Evolutionary conservation across 768 basidiomycete genomes (phyloP).

Genomic region (Ramaria rubella): DNA sequence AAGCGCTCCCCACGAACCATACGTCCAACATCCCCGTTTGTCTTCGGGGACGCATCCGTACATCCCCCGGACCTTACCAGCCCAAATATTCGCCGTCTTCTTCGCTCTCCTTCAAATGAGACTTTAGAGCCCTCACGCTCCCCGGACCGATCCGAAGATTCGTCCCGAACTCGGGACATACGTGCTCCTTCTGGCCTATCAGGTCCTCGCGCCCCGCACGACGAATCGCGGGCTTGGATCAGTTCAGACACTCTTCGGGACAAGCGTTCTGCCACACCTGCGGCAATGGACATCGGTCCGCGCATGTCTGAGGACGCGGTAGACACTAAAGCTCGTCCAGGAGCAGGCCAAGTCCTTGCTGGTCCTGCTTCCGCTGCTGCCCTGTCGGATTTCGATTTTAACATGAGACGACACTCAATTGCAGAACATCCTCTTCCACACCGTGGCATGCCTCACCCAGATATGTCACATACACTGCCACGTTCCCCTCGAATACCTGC

Average conservation of each 20-base stretch:
- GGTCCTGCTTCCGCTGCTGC: background rate
- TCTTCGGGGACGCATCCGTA: constrained; percentile 59
- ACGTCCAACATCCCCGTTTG: constrained; percentile 60
- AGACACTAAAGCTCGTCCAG: background rate
- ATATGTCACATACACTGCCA: constrained; percentile 1
- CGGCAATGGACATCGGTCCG: background rate
- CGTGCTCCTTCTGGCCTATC: background rate
- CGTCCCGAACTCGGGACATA: constrained; percentile 3
- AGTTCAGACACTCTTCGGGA: background rate
- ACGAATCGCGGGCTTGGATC: background rate
- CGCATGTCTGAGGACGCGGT: background rate
- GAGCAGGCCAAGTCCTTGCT: background rate
- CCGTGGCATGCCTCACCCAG: background rate
- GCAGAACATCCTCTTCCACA: constrained; percentile 39
- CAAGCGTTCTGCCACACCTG: background rate
- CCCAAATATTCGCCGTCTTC: constrained; percentile 39
- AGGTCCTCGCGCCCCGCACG: background rate
- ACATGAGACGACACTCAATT: constrained; percentile 67
- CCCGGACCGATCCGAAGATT: constrained; percentile 10
- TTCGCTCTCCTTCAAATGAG: constrained; percentile 52
- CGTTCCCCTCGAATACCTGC: background rate
- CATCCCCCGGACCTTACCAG: constrained; percentile 19
- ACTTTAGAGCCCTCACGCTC: constrained; percentile 17
- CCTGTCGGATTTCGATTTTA: constrained; percentile 47
- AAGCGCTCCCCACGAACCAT: constrained; percentile 36